These are phyloP conservation scores for Trebouxia gelatinosa DNA, from an alignment of 163 green algal species.

Conservation along the genomic window DNA sequence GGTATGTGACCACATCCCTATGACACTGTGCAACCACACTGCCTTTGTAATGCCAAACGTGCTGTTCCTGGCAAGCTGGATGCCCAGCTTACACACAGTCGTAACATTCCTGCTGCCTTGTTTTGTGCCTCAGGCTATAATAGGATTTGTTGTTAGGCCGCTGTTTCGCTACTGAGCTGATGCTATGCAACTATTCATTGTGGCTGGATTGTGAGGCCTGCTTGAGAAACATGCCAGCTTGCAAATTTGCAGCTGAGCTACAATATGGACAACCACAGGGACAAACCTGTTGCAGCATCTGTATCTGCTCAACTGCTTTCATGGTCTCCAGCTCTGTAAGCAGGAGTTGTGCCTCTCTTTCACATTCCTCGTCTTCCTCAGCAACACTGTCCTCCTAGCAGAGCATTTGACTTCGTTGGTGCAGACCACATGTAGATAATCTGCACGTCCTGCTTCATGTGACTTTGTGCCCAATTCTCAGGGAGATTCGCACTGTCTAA, in stretches of 20 bases:
- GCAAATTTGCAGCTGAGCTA: background rate
- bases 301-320: slow-evolving; percentile 13
- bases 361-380: slow-evolving; percentile 16
- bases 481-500: too few relatives aligned
- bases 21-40: background rate
- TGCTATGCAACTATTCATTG: too few relatives aligned
- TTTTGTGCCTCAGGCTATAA: too few relatives aligned
- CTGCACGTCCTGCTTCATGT: background rate
- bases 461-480: background rate
- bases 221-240: too few relatives aligned
- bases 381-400: background rate
- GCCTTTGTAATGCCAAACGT: background rate
- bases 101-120: too few relatives aligned
- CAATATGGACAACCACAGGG: background rate
- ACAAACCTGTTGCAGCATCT: slow-evolving; percentile 8
- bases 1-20: slow-evolving; percentile 30
- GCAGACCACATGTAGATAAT: background rate
- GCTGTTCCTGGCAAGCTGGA: background rate
- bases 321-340: slow-evolving; percentile 1
- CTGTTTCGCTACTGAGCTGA: too few relatives aligned
- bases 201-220: too few relatives aligned
- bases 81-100: background rate
- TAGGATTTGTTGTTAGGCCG: too few relatives aligned
- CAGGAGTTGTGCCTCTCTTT: slow-evolving; percentile 6
- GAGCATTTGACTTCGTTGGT: background rate